Conservation (phyloP, 768 basidiomycete species). For the Jaapia argillacea region DNA sequence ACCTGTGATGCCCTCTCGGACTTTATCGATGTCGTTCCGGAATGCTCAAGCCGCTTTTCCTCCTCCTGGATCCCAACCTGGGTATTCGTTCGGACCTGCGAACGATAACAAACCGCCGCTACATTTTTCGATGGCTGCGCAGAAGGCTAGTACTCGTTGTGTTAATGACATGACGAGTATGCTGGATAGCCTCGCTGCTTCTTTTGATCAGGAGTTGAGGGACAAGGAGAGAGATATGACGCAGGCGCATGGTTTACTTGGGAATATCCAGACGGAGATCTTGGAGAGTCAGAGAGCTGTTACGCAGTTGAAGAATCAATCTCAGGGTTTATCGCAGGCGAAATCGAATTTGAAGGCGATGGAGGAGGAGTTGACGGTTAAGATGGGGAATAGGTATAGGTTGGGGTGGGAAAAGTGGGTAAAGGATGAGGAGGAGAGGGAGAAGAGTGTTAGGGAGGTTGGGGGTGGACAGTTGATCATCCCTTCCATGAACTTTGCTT, state of each 20-base stretch:
- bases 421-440: constrained; percentile 73
- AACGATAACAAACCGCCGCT: constrained; percentile 63
- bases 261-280: constrained; percentile 85
- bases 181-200: constrained; percentile 79
- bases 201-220: constrained; percentile 86
- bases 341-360: constrained; percentile 49
- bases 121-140: constrained; percentile 78
- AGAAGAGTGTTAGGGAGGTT: constrained; percentile 54
- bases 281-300: constrained; percentile 75
- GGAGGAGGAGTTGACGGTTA: constrained; percentile 54
- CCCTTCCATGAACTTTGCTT: constrained; percentile 33
- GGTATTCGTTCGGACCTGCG: constrained; percentile 34
- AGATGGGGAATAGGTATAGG: constrained; percentile 77
- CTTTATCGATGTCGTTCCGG: constrained; percentile 60
- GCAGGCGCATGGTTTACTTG: constrained; percentile 80
- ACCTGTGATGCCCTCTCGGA: constrained; percentile 66
- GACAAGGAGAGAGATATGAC: constrained; percentile 87
- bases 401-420: constrained; percentile 93
- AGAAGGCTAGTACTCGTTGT: constrained; percentile 77
- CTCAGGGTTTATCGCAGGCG: constrained; percentile 53
- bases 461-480: constrained; percentile 46
- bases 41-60: constrained; percentile 56
- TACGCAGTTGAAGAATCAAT: constrained; percentile 54
- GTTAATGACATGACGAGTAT: constrained; percentile 79
- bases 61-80: constrained; percentile 28